Evolutionary conservation across 1,284 basidiomycete species (phyloP), one percentile per base, ranked within the genome.

Genomic region (Leccinum ponderosum): DNA sequence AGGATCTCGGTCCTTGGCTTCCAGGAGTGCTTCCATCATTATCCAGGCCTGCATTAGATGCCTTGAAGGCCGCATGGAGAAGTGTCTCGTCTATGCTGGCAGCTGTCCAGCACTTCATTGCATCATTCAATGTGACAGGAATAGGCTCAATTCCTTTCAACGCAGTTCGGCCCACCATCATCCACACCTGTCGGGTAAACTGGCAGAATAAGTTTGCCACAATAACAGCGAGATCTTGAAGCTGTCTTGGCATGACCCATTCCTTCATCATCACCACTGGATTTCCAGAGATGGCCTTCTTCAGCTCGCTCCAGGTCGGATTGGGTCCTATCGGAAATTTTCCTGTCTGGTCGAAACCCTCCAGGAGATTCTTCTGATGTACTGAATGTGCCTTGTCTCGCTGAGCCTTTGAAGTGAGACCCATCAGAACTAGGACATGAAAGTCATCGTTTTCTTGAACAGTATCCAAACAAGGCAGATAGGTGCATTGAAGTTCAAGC

Each of bases 171-270:
- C 37, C 15, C 3, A 65, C 5, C 48, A 64, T 68, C 20, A 66
- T 8, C 50, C 65, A 66, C 2, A 59, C 47, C 11, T 66, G 64
- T 7, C 0, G 11, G 0, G 53, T 66, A 4, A 66, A 66, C 11
- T 35, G 6, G 33, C 57, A 54, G 1, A 68, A 63, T 4, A 67
- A 6, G 2, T 2, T 0, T 0, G 50, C 51, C 3, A 65, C 2
- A 0, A 42, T 1, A 0, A 51, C 20, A 4, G 58, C 4, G 1
- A 12, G n/a, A 6, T 48, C 9, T 3, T 31, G 39, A 0, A 65
- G 3, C 0, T 6, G 1, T 2, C 29, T 0, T 5, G 63, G 39
- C 31, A 56, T 58, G 2, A 4, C 6, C 55, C 66, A 66, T 3
- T 48, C 31, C 15, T 58, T 55, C 5, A 67, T 5, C 31, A 67